Percentiles rank a stretch among this genome's conserved stretches.
Evolutionary conservation across 768 basidiomycete genomes (phyloP).

Genomic region (Russula brevipes): DNA sequence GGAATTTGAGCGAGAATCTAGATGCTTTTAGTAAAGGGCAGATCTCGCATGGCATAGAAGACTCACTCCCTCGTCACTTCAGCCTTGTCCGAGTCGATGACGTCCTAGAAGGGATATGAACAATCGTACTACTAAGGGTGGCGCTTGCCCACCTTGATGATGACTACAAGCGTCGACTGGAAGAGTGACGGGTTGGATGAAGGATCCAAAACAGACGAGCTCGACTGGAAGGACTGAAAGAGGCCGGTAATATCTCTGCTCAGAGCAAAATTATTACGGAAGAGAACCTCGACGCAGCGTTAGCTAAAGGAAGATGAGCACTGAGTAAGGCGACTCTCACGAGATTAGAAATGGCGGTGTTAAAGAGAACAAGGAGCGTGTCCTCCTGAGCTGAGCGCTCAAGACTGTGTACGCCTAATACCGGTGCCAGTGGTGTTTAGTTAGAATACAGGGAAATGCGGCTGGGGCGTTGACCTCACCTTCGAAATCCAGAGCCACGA

Average conservation of each 20-base stretch:
- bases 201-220: constrained; percentile 53
- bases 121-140: too few relatives aligned
- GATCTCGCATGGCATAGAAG: not conserved
- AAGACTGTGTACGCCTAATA: constrained; percentile 55
- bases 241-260: constrained; percentile 56
- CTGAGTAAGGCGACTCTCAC: constrained; percentile 29
- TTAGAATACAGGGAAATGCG: not conserved
- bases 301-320: not conserved
- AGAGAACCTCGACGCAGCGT: constrained; percentile 44
- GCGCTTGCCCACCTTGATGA: constrained; percentile 48
- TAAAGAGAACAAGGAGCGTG: constrained; percentile 57
- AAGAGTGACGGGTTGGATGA: constrained; percentile 54
- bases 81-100: constrained; percentile 54
- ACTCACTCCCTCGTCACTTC: constrained; percentile 56
- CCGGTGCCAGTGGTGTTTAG: not conserved
- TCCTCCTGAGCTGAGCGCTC: constrained; percentile 63
- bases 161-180: constrained; percentile 55
- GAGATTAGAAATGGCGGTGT: constrained; percentile 60
- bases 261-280: constrained; percentile 62
- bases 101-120: constrained; percentile 41
- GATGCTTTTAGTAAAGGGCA: not conserved
- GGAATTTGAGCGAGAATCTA: constrained; percentile 54
- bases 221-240: constrained; percentile 59
- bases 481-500: constrained; percentile 63
- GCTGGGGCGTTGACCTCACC: constrained; percentile 31